These are phyloP conservation scores for Syzygium aromaticum DNA, from an alignment of 345 rosid species.

Conservation along the genomic window DNA sequence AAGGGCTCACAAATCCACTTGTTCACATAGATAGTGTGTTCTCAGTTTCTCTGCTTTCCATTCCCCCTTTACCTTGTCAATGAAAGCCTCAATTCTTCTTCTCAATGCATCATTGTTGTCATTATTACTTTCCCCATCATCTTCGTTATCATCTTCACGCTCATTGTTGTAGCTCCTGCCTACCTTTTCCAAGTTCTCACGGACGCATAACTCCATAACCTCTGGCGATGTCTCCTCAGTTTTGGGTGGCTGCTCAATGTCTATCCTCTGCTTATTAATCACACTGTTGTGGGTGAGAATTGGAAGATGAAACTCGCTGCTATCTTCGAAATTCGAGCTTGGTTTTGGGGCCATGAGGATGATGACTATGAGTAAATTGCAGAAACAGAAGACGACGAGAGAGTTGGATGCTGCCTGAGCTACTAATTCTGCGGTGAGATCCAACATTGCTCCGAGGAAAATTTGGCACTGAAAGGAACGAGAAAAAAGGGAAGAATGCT, in stretches of 20 bases:
- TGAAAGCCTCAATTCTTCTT: constrained; percentile 57
- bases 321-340: not conserved
- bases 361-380: constrained; percentile 35
- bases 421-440: constrained; percentile 20
- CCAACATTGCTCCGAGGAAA: constrained; percentile 12
- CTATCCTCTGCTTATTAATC: not conserved
- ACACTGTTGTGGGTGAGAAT: not conserved
- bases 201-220: not conserved
- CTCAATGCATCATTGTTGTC: constrained; percentile 29
- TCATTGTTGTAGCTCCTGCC: not conserved
- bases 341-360: constrained; percentile 30
- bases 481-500: not conserved
- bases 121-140: not conserved
- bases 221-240: not conserved
- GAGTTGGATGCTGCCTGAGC: constrained; percentile 31
- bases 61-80: constrained; percentile 37
- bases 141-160: not conserved
- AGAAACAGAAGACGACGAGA: constrained; percentile 35
- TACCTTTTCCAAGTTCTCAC: not conserved
- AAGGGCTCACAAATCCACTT: not conserved
- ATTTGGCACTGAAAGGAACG: not conserved
- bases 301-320: not conserved
- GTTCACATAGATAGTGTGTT: not conserved
- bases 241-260: not conserved
- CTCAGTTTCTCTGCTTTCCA: constrained; percentile 41